Percentiles rank a stretch among this genome's conserved stretches.
Evolutionary conservation across 1,284 basidiomycete species (phyloP).

Genomic region (Exsudoporus floridanus): DNA sequence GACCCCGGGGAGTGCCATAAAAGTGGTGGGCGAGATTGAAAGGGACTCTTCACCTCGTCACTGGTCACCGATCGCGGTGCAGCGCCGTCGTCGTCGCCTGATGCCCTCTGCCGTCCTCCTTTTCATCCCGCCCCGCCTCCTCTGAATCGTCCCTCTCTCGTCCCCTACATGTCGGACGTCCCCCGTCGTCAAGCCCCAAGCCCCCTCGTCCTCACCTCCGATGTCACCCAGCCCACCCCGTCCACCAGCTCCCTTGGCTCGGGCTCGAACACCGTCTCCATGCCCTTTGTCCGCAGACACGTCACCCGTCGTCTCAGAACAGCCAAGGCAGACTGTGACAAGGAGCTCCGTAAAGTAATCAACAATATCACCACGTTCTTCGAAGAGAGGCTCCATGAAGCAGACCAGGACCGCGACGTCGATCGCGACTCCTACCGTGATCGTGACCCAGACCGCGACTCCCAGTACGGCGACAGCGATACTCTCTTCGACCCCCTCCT

Average conservation of each 20-base stretch:
- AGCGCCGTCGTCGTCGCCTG: constrained; percentile 17
- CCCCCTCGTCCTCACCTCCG: constrained; percentile 73
- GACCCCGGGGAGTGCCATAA: constrained; percentile 26
- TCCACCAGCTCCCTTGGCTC: constrained; percentile 47
- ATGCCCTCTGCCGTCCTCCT: constrained; percentile 15
- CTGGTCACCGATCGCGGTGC: constrained; percentile 17
- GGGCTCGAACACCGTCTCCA: constrained; percentile 72
- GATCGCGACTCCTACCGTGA: constrained; percentile 61
- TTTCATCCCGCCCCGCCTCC: background rate
- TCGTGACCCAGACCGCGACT: constrained; percentile 48
- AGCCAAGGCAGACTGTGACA: constrained; percentile 95
- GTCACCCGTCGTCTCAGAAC: constrained; percentile 90
- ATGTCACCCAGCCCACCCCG: constrained; percentile 50
- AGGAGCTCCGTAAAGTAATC: constrained; percentile 89
- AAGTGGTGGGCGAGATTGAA: constrained; percentile 12
- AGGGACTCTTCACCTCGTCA: constrained; percentile 16
- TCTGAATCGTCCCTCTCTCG: constrained; percentile 10
- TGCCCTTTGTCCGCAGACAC: constrained; percentile 91
- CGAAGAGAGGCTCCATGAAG: constrained; percentile 81
- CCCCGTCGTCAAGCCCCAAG: constrained; percentile 70
- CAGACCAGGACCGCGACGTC: constrained; percentile 60
- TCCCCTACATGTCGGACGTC: constrained; percentile 20
- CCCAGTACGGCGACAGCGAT: constrained; percentile 53
- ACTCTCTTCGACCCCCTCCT: constrained; percentile 58
- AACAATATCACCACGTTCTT: constrained; percentile 93